A percentile compares a stretch with the other conserved stretches of the same genome.
phyloP scores from a whole-genome alignment of 371 early-diverging fungal species.

The Zopfochytrium polystomum region DNA sequence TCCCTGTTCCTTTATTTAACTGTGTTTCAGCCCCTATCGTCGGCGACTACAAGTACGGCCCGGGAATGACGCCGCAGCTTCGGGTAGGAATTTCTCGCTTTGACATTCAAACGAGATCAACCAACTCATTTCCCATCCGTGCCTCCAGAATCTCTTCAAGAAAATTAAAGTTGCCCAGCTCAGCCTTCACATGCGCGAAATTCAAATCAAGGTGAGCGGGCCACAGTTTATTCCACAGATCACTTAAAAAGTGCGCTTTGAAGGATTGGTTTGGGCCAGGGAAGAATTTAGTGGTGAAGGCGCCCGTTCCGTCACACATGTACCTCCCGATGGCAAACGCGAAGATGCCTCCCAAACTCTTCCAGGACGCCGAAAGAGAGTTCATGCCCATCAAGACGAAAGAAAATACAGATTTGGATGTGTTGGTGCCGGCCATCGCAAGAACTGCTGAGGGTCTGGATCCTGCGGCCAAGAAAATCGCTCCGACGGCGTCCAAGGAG shows the following conservation, averaged over 20 bases:
- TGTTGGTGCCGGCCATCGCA: no score
- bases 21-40: constrained; percentile 51
- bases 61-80: constrained; percentile 31
- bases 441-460: no score
- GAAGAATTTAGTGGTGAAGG: constrained; percentile 23
- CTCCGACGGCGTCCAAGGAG: no score
- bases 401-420: no score
- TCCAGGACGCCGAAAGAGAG: no score
- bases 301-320: constrained; percentile 33
- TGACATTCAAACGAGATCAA: not conserved
- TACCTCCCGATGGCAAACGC: no score
- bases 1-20: no score
- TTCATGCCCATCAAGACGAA: no score
- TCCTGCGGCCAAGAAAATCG: no score
- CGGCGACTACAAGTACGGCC: constrained; percentile 56
- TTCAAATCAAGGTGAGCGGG: constrained; percentile 25
- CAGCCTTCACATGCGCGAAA: constrained; percentile 34
- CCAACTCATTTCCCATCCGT: not conserved
- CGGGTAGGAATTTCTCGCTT: constrained; percentile 14
- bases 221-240: not conserved
- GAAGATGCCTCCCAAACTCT: no score
- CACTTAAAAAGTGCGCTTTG: not conserved
- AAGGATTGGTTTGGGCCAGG: constrained; percentile 37
- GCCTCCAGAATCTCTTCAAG: constrained; percentile 10
- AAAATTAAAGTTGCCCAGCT: constrained; percentile 29